phyloP scores from a whole-genome alignment of 78 protist species.

The Guillardia theta region DNA sequence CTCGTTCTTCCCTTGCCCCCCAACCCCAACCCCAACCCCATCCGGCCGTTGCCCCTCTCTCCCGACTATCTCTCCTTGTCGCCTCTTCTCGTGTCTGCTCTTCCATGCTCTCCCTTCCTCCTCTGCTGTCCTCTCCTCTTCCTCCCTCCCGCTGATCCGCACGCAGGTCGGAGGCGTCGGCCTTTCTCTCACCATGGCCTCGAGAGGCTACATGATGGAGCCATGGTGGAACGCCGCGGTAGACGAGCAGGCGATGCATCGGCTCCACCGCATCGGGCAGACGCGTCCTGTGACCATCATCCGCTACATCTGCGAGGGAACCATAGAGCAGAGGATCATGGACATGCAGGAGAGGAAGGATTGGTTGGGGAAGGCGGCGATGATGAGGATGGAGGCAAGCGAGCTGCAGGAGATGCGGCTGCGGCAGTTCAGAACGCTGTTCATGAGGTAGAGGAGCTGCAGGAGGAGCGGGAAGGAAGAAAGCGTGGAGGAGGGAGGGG shows the following conservation, averaged over 20 bases:
- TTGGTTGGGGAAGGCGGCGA: constrained; percentile 5
- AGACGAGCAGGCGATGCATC: neutral
- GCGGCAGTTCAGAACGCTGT: neutral
- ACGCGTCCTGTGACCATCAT: neutral
- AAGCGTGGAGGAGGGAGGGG: too few relatives aligned
- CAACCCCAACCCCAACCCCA: neutral
- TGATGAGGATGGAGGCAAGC: neutral
- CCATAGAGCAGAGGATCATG: neutral
- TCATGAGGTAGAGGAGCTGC: too few relatives aligned
- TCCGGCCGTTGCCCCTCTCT: neutral
- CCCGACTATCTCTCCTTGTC: neutral
- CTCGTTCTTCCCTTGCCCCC: too few relatives aligned
- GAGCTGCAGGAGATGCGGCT: neutral
- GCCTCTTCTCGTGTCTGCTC: too few relatives aligned
- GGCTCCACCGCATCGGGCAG: constrained; percentile 2
- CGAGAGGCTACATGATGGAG: neutral
- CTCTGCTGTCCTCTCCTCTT: too few relatives aligned
- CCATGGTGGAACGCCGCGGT: neutral
- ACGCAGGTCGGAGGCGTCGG: neutral
- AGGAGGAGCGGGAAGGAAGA: too few relatives aligned
- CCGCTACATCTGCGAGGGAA: neutral
- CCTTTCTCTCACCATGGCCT: neutral
- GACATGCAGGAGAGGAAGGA: constrained; percentile 13
- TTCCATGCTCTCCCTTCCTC: too few relatives aligned
- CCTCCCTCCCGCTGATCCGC: too few relatives aligned